Evolutionary conservation across 2,329 filamentous ascomycete species (phyloP).

Genomic region (Colletotrichum endophyticum): DNA sequence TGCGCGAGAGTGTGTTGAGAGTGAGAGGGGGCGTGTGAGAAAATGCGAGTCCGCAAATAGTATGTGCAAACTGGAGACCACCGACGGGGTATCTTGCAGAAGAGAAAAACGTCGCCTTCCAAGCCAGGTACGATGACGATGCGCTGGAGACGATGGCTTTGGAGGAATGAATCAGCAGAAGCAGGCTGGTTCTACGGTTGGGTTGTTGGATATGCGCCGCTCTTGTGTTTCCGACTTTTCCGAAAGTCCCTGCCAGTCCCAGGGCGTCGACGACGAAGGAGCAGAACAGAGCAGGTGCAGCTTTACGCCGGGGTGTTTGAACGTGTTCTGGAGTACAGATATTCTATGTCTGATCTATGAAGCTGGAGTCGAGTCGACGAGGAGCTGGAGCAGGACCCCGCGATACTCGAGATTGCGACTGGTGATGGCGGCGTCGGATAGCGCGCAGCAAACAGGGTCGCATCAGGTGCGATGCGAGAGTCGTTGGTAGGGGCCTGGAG

Average conservation of each 20-base stretch:
- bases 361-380: background rate
- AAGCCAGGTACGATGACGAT: background rate
- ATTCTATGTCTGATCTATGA: background rate
- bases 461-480: slow-evolving; percentile 11
- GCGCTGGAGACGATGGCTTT: background rate
- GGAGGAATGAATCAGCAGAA: background rate
- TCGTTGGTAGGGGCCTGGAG: background rate
- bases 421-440: background rate
- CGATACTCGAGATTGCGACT: background rate
- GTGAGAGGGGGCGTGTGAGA: background rate
- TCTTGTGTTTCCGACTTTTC: background rate
- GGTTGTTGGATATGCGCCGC: background rate
- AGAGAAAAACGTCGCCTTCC: background rate
- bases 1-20: slow-evolving; percentile 2
- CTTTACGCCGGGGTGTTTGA: background rate
- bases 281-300: background rate
- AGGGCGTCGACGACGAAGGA: background rate
- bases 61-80: background rate
- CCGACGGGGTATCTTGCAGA: background rate
- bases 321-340: background rate
- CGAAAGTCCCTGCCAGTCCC: background rate
- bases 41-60: background rate
- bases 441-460: background rate
- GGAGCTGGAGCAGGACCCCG: background rate
- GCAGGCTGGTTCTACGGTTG: background rate